Percentiles rank a stretch among this genome's conserved stretches.
phyloP scores from a whole-genome alignment of 805 yeast genomes.

The Lipomyces chichibuensis region DNA sequence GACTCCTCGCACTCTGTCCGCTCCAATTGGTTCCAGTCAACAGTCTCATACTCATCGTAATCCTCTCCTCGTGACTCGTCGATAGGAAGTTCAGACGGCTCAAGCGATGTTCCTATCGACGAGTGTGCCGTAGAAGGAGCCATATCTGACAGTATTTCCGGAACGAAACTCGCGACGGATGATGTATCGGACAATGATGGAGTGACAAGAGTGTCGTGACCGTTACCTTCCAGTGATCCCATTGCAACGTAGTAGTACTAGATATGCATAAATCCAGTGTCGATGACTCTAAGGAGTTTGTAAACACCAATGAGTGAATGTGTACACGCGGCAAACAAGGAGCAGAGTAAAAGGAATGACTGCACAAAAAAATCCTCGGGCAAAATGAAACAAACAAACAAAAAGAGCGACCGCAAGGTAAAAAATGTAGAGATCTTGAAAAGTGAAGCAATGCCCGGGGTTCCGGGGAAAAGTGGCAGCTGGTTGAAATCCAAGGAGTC shows the following conservation, averaged over 20 bases:
- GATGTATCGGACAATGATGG: conserved; percentile 11
- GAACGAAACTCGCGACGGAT: conserved; percentile 3
- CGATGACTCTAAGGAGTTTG: background rate
- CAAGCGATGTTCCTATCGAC: conserved; percentile 11
- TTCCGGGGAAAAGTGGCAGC: background rate
- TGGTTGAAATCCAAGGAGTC: background rate
- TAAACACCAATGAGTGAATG: background rate
- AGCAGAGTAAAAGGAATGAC: background rate
- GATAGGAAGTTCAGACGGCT: background rate
- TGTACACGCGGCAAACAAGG: background rate
- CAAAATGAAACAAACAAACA: background rate
- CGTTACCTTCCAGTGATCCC: background rate
- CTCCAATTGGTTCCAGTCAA: conserved; percentile 33
- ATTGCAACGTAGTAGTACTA: background rate
- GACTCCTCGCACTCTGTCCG: conserved; percentile 22
- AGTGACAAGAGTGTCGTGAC: conserved; percentile 10
- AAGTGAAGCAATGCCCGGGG: background rate
- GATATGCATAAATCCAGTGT: background rate
- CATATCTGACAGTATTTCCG: conserved; percentile 2
- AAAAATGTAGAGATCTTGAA: background rate
- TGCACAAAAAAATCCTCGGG: background rate
- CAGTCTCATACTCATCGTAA: conserved; percentile 6
- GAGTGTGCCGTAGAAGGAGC: conserved; percentile 2
- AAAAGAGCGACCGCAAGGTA: background rate
- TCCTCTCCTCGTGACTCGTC: background rate